Evolutionary conservation across 1,139 yeast genomes (phyloP).

Genomic region (Blastobotrys elegans): DNA sequence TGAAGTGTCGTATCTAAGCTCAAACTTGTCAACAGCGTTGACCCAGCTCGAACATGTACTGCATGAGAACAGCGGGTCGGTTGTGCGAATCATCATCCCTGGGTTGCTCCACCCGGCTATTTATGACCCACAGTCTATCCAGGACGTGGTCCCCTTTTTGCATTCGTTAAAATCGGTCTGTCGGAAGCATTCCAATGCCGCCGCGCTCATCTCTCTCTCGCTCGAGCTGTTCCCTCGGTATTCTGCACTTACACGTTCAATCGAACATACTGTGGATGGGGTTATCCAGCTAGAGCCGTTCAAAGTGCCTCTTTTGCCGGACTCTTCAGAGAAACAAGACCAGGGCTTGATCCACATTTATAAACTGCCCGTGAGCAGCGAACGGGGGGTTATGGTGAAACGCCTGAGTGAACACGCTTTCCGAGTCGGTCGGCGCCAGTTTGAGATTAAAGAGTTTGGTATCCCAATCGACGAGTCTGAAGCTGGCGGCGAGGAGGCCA

Average conservation of each 20-base stretch:
- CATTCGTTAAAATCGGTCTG: constrained; percentile 55
- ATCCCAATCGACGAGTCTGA: constrained; percentile 85
- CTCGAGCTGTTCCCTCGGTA: constrained; percentile 63
- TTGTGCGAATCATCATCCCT: constrained; percentile 70
- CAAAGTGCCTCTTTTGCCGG: constrained; percentile 63
- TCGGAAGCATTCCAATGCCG: constrained; percentile 44
- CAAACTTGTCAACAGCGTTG: constrained; percentile 12
- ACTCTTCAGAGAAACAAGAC: constrained; percentile 28
- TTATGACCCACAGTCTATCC: constrained; percentile 53
- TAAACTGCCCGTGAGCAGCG: constrained; percentile 69
- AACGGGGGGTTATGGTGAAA: constrained; percentile 73
- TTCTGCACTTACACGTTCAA: constrained; percentile 43
- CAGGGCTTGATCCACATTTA: constrained; percentile 81
- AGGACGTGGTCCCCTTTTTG: constrained; percentile 55
- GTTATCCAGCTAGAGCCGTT: constrained; percentile 79
- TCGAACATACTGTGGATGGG: constrained; percentile 64
- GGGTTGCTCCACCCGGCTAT: constrained; percentile 72
- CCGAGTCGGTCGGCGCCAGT: constrained; percentile 73
- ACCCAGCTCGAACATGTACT: constrained; percentile 15
- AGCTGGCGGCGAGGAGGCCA: constrained; percentile 34
- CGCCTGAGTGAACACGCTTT: constrained; percentile 78
- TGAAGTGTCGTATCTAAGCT: constrained; percentile 41
- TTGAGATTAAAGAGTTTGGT: constrained; percentile 89
- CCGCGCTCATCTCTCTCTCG: constrained; percentile 54
- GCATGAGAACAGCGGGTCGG: constrained; percentile 23